These are phyloP conservation scores for Aspergillus bertholletiae DNA, from an alignment of 495 filamentous ascomycete genomes.

Conservation along the genomic window DNA sequence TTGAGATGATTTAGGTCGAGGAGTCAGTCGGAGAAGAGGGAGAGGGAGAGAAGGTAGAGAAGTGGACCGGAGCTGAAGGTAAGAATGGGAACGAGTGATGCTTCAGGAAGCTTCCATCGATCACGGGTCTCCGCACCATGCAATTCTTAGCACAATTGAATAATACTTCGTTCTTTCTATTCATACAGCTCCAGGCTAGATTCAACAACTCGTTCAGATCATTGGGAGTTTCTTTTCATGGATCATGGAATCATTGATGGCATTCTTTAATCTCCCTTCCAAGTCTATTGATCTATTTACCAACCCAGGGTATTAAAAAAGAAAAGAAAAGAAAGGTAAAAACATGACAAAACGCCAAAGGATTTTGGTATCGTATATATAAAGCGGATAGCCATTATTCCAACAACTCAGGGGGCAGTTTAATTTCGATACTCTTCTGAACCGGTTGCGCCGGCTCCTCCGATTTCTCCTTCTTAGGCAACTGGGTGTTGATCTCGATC, in stretches of 20 bases:
- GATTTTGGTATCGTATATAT: slow-evolving; percentile 1
- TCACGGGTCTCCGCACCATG: slow-evolving; percentile 7
- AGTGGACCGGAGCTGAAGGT: slow-evolving; percentile 2
- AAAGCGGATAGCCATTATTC: slow-evolving; percentile 17
- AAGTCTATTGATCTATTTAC: too few relatives aligned
- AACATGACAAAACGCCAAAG: too few relatives aligned
- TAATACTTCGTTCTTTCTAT: too few relatives aligned
- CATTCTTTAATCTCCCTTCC: too few relatives aligned
- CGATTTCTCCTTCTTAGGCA: slow-evolving; percentile 49
- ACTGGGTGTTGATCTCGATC: slow-evolving; percentile 60
- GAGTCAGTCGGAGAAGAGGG: neutral
- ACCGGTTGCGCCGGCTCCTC: slow-evolving; percentile 14
- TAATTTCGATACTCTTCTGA: slow-evolving; percentile 30
- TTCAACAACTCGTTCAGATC: too few relatives aligned
- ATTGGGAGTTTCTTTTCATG: neutral
- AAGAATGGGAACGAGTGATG: slow-evolving; percentile 10
- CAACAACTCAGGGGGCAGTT: slow-evolving; percentile 37
- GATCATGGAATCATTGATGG: neutral
- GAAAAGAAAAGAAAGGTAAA: neutral
- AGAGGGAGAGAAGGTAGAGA: slow-evolving; percentile 6
- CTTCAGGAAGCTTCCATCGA: slow-evolving; percentile 49
- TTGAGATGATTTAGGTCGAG: slow-evolving; percentile 3
- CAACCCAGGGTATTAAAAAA: too few relatives aligned
- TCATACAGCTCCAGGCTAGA: too few relatives aligned
- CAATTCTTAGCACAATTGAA: neutral